Percentiles rank a stretch among this genome's conserved stretches.
Conservation (phyloP, 2,329 filamentous ascomycete species). For the Colletotrichum sidae region DNA sequence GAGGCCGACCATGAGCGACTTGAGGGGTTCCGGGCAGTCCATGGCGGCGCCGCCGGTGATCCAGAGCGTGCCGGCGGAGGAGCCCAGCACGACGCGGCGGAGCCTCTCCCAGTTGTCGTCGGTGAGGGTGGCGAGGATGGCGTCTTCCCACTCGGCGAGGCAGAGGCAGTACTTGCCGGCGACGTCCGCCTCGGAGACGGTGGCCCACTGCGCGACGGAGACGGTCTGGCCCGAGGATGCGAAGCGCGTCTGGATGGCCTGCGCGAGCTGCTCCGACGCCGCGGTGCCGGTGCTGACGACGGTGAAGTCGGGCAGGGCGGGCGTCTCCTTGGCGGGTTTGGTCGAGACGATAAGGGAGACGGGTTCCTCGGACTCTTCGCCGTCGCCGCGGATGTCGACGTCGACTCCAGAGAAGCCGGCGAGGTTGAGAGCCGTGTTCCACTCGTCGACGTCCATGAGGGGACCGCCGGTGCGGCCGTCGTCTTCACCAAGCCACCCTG, state of each 20-base stretch:
- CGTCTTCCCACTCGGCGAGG: constrained; percentile 24
- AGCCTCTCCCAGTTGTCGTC: constrained; percentile 26
- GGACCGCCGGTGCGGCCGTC: constrained; percentile 32
- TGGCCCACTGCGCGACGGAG: constrained; percentile 2
- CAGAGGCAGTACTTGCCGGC: constrained; percentile 26
- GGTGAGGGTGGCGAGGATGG: constrained; percentile 12
- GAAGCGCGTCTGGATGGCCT: constrained; percentile 12
- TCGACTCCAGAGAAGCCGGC: constrained; percentile 36
- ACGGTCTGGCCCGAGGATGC: not conserved
- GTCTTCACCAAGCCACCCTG: constrained; percentile 47
- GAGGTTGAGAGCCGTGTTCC: constrained; percentile 27
- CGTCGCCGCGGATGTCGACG: constrained; percentile 30
- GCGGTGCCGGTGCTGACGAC: constrained; percentile 18
- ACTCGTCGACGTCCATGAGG: constrained; percentile 21
- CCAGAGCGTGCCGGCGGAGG: constrained; percentile 29
- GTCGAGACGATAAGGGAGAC: constrained; percentile 32
- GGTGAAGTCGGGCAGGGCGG: constrained; percentile 13
- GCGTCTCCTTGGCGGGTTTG: constrained; percentile 15
- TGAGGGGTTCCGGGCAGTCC: constrained; percentile 31
- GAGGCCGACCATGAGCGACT: constrained; percentile 32
- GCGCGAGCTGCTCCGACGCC: constrained; percentile 6
- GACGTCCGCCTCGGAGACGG: constrained; percentile 2
- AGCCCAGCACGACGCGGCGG: constrained; percentile 20
- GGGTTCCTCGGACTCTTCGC: constrained; percentile 29
- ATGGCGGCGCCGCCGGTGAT: constrained; percentile 33